A percentile compares a stretch with the other conserved stretches of the same genome.
Evolutionary conservation across 106 monocot genomes (phyloP).

Genomic region (Platanthera zijinensis): DNA sequence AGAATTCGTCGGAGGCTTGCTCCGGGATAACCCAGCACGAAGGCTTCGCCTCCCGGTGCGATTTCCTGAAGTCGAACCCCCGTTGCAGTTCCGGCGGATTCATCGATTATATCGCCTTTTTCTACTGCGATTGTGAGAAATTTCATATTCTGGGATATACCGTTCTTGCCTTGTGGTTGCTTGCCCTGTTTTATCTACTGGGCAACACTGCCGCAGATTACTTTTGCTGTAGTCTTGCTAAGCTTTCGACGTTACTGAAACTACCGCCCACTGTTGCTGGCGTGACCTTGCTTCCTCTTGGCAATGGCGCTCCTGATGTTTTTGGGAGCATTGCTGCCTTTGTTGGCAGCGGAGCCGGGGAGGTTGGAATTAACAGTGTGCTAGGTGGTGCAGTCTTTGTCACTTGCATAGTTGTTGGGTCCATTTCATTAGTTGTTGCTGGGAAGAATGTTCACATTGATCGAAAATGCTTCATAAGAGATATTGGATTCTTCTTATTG

Average conservation of each 20-base stretch:
- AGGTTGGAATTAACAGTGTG: constrained; percentile 87
- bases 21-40: constrained; percentile 31
- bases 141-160: constrained; percentile 45
- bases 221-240: constrained; percentile 82
- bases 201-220: constrained; percentile 94
- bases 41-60: constrained; percentile 45
- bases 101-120: constrained; percentile 69
- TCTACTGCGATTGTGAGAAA: constrained; percentile 60
- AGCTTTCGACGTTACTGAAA: constrained; percentile 57
- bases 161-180: constrained; percentile 46
- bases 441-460: constrained; percentile 81
- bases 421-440: constrained; percentile 48
- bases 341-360: constrained; percentile 56
- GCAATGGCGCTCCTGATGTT: constrained; percentile 96
- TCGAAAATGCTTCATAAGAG: constrained; percentile 66
- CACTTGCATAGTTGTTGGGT: constrained; percentile 72
- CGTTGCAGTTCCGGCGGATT: constrained; percentile 60
- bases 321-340: constrained; percentile 86
- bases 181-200: constrained; percentile 61
- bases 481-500: constrained; percentile 68
- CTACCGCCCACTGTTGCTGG: constrained; percentile 86
- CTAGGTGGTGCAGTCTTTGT: constrained; percentile 90
- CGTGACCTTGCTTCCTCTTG: constrained; percentile 80
- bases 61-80: constrained; percentile 48
- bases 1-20: constrained; percentile 41